phyloP scores from a whole-genome alignment of 345 rosid genomes.

The Sapria himalayana region DNA sequence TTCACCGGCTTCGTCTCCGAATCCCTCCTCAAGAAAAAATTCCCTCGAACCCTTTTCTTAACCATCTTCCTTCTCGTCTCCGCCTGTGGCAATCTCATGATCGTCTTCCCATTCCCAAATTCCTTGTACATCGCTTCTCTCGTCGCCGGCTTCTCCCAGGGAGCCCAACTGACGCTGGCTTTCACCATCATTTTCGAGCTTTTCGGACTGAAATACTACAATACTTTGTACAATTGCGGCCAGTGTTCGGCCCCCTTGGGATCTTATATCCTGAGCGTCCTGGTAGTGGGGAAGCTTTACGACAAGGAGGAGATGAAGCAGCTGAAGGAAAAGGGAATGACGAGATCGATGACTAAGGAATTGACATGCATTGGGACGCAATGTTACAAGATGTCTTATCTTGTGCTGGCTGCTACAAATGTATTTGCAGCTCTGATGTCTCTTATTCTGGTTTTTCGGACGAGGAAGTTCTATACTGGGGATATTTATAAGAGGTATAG shows the following conservation, averaged over 20 bases:
- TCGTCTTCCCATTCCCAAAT: slow-evolving; percentile 2
- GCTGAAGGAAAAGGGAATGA: slow-evolving; percentile 8
- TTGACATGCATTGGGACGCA: slow-evolving; percentile 9
- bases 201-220: slow-evolving; percentile 12
- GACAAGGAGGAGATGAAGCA: slow-evolving; percentile 12
- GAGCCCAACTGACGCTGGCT: slow-evolving; percentile 9
- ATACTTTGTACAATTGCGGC: slow-evolving; percentile 10
- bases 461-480: slow-evolving; percentile 8
- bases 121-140: slow-evolving; percentile 8
- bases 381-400: slow-evolving; percentile 8
- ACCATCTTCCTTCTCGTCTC: slow-evolving; percentile 1
- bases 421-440: slow-evolving; percentile 5
- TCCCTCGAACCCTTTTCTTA: slow-evolving; percentile 8
- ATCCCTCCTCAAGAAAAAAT: slow-evolving; percentile 1
- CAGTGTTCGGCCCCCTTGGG: slow-evolving; percentile 12
- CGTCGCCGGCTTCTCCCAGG: slow-evolving; percentile 10
- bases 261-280: slow-evolving; percentile 9
- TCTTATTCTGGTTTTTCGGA: slow-evolving; percentile 9
- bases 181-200: slow-evolving; percentile 10
- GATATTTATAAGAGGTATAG: slow-evolving; percentile 12
- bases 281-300: slow-evolving; percentile 9
- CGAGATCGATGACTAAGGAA: slow-evolving; percentile 7
- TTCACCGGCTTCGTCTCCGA: slow-evolving; percentile 11
- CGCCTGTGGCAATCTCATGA: slow-evolving; percentile 4
- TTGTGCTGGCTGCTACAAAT: slow-evolving; percentile 5